Evolutionary conservation across 352 stramenopile genomes (phyloP).

Genomic region (Globisporangium alternatum): DNA sequence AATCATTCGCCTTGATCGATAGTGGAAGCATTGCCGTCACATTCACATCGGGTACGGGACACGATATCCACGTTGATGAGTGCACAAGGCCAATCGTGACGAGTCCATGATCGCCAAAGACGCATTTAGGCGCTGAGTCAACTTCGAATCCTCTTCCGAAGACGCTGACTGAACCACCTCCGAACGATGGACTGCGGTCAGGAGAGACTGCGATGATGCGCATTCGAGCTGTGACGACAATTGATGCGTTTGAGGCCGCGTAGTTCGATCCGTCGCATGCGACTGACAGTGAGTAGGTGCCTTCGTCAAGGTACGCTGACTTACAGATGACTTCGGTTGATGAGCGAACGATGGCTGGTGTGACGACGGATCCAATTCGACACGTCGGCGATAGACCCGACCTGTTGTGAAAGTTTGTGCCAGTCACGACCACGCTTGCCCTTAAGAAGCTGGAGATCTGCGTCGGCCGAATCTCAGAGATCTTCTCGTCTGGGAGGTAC

Average conservation of each 20-base stretch:
- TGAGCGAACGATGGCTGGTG: constrained; percentile 24
- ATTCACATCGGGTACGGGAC: constrained; percentile 22
- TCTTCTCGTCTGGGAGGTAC: constrained; percentile 29
- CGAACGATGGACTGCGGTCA: constrained; percentile 16
- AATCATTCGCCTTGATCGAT: constrained; percentile 13
- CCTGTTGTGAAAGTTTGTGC: constrained; percentile 26
- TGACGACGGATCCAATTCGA: constrained; percentile 20
- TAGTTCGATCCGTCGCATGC: constrained; percentile 42
- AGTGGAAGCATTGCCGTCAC: constrained; percentile 19
- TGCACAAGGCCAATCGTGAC: constrained; percentile 11
- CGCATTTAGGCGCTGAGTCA: constrained; percentile 15
- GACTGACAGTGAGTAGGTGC: constrained; percentile 27
- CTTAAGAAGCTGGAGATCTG: constrained; percentile 5
- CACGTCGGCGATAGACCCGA: constrained; percentile 19
- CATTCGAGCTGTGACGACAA: constrained; percentile 20
- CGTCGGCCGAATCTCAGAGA: constrained; percentile 24
- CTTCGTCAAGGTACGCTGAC: constrained; percentile 7
- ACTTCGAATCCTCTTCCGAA: constrained; percentile 23
- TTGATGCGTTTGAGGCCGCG: constrained; percentile 11
- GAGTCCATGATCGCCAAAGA: constrained; percentile 19
- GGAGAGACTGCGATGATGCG: constrained; percentile 25
- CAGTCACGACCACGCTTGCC: constrained; percentile 20
- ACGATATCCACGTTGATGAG: constrained; percentile 9
- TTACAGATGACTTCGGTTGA: constrained; percentile 22
- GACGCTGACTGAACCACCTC: constrained; percentile 23